These are phyloP conservation scores for Phytopythium montanum DNA, from an alignment of 352 stramenopile genomes.

Conservation along the genomic window DNA sequence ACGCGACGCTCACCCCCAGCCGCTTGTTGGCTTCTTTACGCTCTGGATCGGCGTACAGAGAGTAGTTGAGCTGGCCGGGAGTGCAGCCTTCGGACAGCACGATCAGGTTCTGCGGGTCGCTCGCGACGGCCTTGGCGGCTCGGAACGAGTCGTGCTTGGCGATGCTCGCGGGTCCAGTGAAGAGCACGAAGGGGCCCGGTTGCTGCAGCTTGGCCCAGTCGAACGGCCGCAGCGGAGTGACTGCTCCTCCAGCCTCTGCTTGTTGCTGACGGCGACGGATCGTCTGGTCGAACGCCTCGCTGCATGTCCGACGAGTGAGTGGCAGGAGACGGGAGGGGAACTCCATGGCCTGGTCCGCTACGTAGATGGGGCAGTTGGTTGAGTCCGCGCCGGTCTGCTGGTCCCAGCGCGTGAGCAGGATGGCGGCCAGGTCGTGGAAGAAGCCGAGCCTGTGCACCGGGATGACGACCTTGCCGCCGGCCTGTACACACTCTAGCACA, in stretches of 20 bases:
- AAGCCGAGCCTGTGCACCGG: conserved; percentile 76
- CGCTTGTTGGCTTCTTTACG: conserved; percentile 68
- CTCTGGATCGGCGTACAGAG: conserved; percentile 72
- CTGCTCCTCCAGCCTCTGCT: background rate
- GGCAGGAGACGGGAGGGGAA: conserved; percentile 53
- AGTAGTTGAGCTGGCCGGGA: conserved; percentile 77
- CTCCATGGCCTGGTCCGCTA: conserved; percentile 60
- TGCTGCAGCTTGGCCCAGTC: conserved; percentile 71
- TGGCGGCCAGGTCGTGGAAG: conserved; percentile 72
- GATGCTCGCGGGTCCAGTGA: conserved; percentile 76
- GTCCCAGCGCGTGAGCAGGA: conserved; percentile 73
- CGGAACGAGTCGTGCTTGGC: conserved; percentile 63
- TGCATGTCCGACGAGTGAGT: conserved; percentile 64
- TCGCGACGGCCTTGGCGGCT: conserved; percentile 57
- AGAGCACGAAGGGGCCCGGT: conserved; percentile 68
- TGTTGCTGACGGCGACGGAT: conserved; percentile 1
- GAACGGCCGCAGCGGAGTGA: conserved; percentile 35
- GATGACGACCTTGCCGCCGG: conserved; percentile 81
- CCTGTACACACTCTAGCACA: conserved; percentile 69
- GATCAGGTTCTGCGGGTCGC: conserved; percentile 77
- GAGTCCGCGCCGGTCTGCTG: conserved; percentile 19
- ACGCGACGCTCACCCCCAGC: conserved; percentile 61
- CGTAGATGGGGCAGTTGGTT: conserved; percentile 52
- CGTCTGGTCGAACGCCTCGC: conserved; percentile 25
- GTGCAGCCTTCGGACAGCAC: conserved; percentile 84